Evolutionary conservation across 2,329 filamentous ascomycete genomes (phyloP).

Genomic region (Diaporthe destruens): DNA sequence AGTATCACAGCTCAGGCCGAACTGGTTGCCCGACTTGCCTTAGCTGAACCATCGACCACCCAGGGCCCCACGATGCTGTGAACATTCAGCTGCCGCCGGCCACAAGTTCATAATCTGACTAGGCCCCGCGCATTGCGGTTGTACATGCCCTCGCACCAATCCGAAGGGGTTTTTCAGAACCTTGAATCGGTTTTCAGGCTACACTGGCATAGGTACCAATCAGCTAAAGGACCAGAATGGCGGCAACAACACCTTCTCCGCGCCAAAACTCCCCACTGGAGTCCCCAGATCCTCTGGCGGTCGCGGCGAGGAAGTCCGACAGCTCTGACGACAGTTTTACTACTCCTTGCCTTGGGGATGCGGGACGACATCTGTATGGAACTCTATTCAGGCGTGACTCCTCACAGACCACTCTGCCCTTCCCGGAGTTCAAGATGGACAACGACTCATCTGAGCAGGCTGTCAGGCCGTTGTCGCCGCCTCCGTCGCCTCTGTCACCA

Average conservation of each 20-base stretch:
- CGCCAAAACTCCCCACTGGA: background rate
- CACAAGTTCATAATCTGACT: constrained; percentile 25
- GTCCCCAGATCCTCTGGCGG: constrained; percentile 6
- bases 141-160: background rate
- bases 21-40: background rate
- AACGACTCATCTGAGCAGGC: background rate
- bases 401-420: constrained; percentile 10
- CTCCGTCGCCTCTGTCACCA: constrained; percentile 16
- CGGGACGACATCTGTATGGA: background rate
- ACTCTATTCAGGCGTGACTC: constrained; percentile 3
- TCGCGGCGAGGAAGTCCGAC: background rate
- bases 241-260: constrained; percentile 12
- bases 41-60: background rate
- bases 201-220: background rate
- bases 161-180: background rate
- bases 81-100: background rate
- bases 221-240: background rate
- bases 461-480: constrained; percentile 12
- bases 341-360: constrained; percentile 16
- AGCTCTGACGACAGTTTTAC: constrained; percentile 19
- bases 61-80: background rate
- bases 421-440: constrained; percentile 21
- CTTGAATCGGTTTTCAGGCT: background rate
- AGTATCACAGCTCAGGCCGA: constrained; percentile 5
- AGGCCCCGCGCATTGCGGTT: constrained; percentile 17